phyloP scores from a whole-genome alignment of 495 filamentous ascomycete species.

The Cercophora sp. region DNA sequence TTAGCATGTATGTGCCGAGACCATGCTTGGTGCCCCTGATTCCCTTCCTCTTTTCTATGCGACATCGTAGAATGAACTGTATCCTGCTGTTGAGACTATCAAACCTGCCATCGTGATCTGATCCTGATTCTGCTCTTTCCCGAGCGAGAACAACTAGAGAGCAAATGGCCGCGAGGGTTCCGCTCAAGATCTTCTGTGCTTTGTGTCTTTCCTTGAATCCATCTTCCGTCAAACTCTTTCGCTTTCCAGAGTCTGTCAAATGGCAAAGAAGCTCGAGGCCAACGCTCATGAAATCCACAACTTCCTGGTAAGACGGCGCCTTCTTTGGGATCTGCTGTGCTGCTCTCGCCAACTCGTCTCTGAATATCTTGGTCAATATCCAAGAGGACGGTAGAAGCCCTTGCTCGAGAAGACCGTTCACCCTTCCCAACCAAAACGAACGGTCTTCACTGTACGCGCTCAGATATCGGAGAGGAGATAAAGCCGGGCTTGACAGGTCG shows the following conservation, averaged over 20 bases:
- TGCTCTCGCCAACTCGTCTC: slow-evolving; percentile 32
- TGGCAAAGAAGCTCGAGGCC: slow-evolving; percentile 34
- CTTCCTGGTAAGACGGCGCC: slow-evolving; percentile 30
- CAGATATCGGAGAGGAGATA: slow-evolving; percentile 28
- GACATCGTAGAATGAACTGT: slow-evolving; percentile 14
- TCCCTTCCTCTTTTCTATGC: slow-evolving; percentile 8
- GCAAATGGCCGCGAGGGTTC: slow-evolving; percentile 16
- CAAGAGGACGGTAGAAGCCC: slow-evolving; percentile 11
- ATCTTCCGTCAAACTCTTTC: neutral
- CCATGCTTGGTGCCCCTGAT: slow-evolving; percentile 1
- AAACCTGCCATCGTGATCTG: no score
- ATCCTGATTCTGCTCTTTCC: slow-evolving; percentile 13
- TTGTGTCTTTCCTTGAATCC: slow-evolving; percentile 13
- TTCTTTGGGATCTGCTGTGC: slow-evolving; percentile 26
- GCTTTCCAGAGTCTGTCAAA: slow-evolving; percentile 10
- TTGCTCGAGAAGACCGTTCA: slow-evolving; percentile 33
- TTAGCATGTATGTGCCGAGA: slow-evolving; percentile 26
- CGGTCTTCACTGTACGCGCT: slow-evolving; percentile 22
- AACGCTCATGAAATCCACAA: slow-evolving; percentile 31
- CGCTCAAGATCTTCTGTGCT: slow-evolving; percentile 16
- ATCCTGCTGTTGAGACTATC: slow-evolving; percentile 18
- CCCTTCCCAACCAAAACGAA: slow-evolving; percentile 32
- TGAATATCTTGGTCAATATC: slow-evolving; percentile 41
- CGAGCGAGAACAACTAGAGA: slow-evolving; percentile 19
- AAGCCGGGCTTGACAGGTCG: slow-evolving; percentile 21